These are phyloP conservation scores for Rutidosis leptorrhynchoides DNA, from an alignment of 129 eudicot genomes.

Conservation along the genomic window DNA sequence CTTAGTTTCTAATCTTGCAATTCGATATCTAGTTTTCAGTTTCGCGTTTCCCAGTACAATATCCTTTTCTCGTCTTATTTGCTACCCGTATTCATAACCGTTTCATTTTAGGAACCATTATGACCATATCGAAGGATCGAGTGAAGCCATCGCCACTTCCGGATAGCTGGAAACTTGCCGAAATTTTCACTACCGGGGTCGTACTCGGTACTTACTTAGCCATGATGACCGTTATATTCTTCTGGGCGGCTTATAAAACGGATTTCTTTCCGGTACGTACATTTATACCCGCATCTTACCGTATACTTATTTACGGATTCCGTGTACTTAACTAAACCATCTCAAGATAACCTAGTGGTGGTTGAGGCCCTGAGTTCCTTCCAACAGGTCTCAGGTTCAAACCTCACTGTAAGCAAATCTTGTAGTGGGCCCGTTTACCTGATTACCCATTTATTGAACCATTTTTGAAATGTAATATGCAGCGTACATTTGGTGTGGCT, in stretches of 20 bases:
- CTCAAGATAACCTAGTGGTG: too few species aligned
- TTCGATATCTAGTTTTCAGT: too few species aligned
- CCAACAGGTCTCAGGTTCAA: too few species aligned
- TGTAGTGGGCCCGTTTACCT: too few species aligned
- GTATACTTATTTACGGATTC: too few species aligned
- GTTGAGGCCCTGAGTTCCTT: too few species aligned
- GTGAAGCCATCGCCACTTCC: constrained; percentile 97
- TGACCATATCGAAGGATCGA: constrained; percentile 96
- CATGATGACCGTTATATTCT: constrained; percentile 95
- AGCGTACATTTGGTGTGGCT: constrained; percentile 82
- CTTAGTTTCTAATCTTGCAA: too few species aligned
- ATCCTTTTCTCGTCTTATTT: neutral
- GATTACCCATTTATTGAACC: too few species aligned
- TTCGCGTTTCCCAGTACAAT: too few species aligned
- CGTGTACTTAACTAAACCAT: neutral
- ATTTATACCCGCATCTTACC: neutral
- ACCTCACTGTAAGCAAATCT: too few species aligned
- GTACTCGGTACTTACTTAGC: constrained; percentile 89
- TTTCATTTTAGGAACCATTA: constrained; percentile 74
- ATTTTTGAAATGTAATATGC: too few species aligned
- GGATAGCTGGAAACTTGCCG: constrained; percentile 97
- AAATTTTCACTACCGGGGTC: constrained; percentile 85
- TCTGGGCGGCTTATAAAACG: constrained; percentile 96
- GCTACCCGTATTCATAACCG: too few species aligned
- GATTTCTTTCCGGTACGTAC: constrained; percentile 75